Evolutionary conservation across 257 asterid genomes (phyloP), one percentile per base, ranked within the genome.

Genomic region (Datura wrightii): DNA sequence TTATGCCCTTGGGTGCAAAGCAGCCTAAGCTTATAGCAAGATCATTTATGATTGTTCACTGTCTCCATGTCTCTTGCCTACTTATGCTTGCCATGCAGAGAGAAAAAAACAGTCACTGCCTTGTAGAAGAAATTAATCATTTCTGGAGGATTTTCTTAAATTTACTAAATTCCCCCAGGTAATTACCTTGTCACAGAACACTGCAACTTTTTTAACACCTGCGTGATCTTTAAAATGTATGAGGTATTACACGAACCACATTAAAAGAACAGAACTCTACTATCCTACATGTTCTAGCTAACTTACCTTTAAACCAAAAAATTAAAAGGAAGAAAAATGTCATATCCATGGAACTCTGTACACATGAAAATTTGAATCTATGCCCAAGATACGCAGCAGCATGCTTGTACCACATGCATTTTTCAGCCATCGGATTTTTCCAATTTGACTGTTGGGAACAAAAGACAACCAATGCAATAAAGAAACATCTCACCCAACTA

Each of bases 321-420:
- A 24, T 24, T 24, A 42, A 36, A 34, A 34, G 18, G 0, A 74
- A 0, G 11, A 24, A 46, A 74, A 10, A 74, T 11, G 19, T 19
- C 80, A 19, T 72, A 44, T 72, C 5, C 1, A 24, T 10, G 39
- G n/a, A 60, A 71, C 56, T n/a, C 79, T 71, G n/a, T 44, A 11
- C 56, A n/a, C 34, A 3, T 46, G 3, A n/a, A 5, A 10, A 10
- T 56, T 44, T 16, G 5, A 71, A 42, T n/a, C 37, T 71, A 71
- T 10, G 80, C 54, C 34, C 60, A 74, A 24, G 60, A 74, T 74
- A 74, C 44, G 80, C 31, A 15, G 82, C 60, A 50, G 46, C 44
- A 76, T 8, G 0, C 46, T 31, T 50, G 62, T 31, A 15, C 31
- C 59, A 76, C 15, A 3, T 50, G 46, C n/a, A 36, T 13, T 76